These are phyloP conservation scores for Lippia alba DNA, from an alignment of 305 asterid genomes.

Conservation along the genomic window DNA sequence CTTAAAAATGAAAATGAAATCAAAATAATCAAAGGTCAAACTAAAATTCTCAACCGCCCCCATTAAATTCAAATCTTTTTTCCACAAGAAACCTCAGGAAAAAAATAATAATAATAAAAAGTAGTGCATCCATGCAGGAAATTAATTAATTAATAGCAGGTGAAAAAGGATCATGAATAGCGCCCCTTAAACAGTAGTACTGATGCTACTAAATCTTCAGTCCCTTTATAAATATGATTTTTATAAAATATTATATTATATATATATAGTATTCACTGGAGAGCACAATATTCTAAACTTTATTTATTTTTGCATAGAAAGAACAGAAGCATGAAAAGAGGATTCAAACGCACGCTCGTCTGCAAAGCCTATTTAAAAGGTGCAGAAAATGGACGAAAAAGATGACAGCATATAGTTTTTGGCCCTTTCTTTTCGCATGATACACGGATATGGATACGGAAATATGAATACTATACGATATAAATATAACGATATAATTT, in stretches of 20 bases:
- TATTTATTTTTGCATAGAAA: not conserved
- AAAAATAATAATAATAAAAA: not conserved
- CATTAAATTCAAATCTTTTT: conserved; percentile 26
- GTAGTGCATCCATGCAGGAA: conserved; percentile 1
- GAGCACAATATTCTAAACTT: conserved; percentile 30
- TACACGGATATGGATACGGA: too few species aligned
- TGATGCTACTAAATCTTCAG: conserved; percentile 4
- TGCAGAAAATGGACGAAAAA: not conserved
- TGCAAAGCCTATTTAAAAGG: conserved; percentile 10
- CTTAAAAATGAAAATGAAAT: too few species aligned
- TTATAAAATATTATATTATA: not conserved
- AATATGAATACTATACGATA: too few species aligned
- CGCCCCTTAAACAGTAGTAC: not conserved
- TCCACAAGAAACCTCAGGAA: conserved; percentile 31
- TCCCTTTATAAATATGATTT: too few species aligned
- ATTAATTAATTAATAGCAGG: not conserved
- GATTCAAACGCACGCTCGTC: conserved; percentile 43
- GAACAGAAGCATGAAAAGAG: conserved; percentile 38
- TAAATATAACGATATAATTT: too few species aligned
- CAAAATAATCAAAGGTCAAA: not conserved
- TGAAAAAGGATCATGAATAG: conserved; percentile 25
- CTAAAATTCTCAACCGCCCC: not conserved
- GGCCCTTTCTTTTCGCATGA: not conserved
- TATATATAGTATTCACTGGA: conserved; percentile 21
- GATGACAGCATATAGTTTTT: not conserved